Evolutionary conservation across 1,139 yeast species (phyloP).

Genomic region (Yamadazyma trypodendri): DNA sequence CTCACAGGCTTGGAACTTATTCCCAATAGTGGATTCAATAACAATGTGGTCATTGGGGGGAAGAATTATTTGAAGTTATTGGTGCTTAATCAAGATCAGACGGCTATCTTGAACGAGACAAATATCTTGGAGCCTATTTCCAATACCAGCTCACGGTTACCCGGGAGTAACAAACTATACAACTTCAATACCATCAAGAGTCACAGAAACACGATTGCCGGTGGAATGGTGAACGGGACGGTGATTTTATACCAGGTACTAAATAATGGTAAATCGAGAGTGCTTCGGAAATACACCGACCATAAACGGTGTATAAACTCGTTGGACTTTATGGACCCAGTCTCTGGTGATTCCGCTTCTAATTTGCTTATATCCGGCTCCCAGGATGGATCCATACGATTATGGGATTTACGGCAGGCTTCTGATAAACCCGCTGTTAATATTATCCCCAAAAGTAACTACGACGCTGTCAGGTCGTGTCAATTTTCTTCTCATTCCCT

Average conservation of each 20-base stretch:
- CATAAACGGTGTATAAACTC: conserved; percentile 84
- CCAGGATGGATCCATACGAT: conserved; percentile 83
- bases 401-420: conserved; percentile 80
- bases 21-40: conserved; percentile 19
- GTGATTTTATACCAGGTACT: conserved; percentile 34
- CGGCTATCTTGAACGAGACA: conserved; percentile 36
- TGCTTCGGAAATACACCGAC: conserved; percentile 54
- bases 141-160: conserved; percentile 40
- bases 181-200: conserved; percentile 43
- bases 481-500: conserved; percentile 55
- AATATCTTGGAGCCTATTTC: conserved; percentile 43
- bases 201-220: conserved; percentile 34
- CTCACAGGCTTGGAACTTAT: conserved; percentile 25
- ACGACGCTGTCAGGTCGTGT: conserved; percentile 65
- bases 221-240: conserved; percentile 43
- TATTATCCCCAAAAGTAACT: conserved; percentile 46
- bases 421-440: conserved; percentile 44
- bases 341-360: conserved; percentile 30
- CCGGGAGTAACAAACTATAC: conserved; percentile 35
- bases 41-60: conserved; percentile 58
- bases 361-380: conserved; percentile 76
- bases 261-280: conserved; percentile 37
- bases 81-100: conserved; percentile 42
- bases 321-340: conserved; percentile 52
- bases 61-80: conserved; percentile 54